Evolutionary conservation across 2,329 filamentous ascomycete genomes (phyloP).

Genomic region (Xylaria arbuscula): DNA sequence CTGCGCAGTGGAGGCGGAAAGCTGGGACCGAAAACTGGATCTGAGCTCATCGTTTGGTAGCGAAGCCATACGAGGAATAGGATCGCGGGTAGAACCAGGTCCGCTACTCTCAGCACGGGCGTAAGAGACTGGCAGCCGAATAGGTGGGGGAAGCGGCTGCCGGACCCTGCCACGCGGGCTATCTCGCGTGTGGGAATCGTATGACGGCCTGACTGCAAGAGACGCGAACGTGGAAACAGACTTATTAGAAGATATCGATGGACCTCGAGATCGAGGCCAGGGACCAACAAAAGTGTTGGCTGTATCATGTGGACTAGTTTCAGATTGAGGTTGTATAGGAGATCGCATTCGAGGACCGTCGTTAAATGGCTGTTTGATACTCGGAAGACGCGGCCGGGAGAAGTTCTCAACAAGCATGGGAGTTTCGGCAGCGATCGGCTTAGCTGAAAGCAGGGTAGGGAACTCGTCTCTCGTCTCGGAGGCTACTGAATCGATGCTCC

Average conservation of each 20-base stretch:
- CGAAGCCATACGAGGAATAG: slow-evolving; percentile 58
- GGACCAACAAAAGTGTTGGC: slow-evolving; percentile 39
- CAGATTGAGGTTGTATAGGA: slow-evolving; percentile 44
- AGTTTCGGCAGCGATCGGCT: slow-evolving; percentile 49
- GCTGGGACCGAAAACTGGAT: slow-evolving; percentile 67
- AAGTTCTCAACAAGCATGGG: slow-evolving; percentile 64
- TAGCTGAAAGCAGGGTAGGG: slow-evolving; percentile 42
- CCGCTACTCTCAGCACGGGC: slow-evolving; percentile 53
- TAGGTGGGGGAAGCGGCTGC: slow-evolving; percentile 42
- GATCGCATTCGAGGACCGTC: slow-evolving; percentile 51
- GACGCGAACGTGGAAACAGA: slow-evolving; percentile 61
- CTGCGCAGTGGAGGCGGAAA: slow-evolving; percentile 64
- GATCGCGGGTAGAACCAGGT: slow-evolving; percentile 51
- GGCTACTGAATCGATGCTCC: slow-evolving; percentile 39
- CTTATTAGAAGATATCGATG: slow-evolving; percentile 61
- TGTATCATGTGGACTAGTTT: slow-evolving; percentile 43
- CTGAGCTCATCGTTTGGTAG: slow-evolving; percentile 63
- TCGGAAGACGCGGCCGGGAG: slow-evolving; percentile 67
- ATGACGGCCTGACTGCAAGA: slow-evolving; percentile 53
- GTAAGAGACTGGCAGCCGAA: slow-evolving; percentile 49
- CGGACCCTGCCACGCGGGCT: slow-evolving; percentile 43
- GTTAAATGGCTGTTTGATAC: slow-evolving; percentile 58
- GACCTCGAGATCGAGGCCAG: slow-evolving; percentile 60
- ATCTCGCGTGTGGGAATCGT: slow-evolving; percentile 53
- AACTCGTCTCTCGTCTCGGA: slow-evolving; percentile 46